A percentile compares a stretch with the other conserved stretches of the same genome.
These are phyloP conservation scores for Abelmoschus esculentus DNA, from an alignment of 345 rosid genomes.

Conservation along the genomic window DNA sequence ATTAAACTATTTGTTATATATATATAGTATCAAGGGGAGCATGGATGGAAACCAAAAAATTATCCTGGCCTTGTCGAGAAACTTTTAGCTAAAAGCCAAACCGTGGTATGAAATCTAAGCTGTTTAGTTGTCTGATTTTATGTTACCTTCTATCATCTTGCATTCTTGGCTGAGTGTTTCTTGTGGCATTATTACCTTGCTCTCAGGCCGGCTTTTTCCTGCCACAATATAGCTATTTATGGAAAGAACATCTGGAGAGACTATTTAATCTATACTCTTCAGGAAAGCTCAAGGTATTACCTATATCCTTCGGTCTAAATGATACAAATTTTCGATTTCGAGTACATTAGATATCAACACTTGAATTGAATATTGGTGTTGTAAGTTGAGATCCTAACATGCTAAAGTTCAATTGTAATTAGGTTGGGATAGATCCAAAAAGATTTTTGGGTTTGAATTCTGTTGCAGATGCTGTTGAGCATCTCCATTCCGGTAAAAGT, in stretches of 20 bases:
- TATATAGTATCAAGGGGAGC: constrained; percentile 85
- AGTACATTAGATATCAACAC: background rate
- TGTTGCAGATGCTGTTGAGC: constrained; percentile 86
- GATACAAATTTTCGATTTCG: too few species aligned
- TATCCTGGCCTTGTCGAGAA: constrained; percentile 90
- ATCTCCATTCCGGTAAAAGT: constrained; percentile 94
- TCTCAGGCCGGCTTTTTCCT: constrained; percentile 87
- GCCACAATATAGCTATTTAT: constrained; percentile 54
- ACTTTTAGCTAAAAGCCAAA: constrained; percentile 86
- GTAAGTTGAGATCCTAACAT: constrained; percentile 5
- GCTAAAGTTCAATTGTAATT: background rate
- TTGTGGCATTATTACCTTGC: background rate
- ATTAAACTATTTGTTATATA: background rate
- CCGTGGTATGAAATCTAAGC: constrained; percentile 54
- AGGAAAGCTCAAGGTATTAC: constrained; percentile 79
- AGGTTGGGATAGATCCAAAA: constrained; percentile 71
- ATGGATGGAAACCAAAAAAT: constrained; percentile 79
- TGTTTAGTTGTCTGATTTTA: background rate
- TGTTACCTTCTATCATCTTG: background rate
- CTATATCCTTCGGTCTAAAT: background rate
- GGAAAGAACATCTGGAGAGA: constrained; percentile 76
- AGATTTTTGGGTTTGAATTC: constrained; percentile 56
- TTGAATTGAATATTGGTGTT: background rate
- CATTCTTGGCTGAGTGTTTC: background rate
- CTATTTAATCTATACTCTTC: constrained; percentile 52